phyloP scores from a whole-genome alignment of 306 rosid species.

The Quillaja saponaria region DNA sequence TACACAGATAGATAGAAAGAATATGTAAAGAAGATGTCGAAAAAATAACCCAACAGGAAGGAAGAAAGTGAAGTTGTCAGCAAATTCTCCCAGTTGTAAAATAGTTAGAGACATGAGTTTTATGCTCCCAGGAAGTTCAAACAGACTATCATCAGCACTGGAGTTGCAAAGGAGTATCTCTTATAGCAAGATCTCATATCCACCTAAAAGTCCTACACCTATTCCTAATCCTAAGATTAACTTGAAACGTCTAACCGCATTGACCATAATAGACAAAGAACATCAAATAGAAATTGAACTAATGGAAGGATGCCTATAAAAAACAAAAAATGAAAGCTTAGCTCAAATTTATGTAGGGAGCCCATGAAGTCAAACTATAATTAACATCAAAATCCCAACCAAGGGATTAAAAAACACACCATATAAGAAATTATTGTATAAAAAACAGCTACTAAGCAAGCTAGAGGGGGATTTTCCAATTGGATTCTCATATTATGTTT shows the following conservation, averaged over 20 bases:
- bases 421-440: neutral
- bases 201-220: neutral
- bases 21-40: no score
- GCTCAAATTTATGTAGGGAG: neutral
- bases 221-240: neutral
- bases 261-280: constrained; percentile 1
- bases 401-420: neutral
- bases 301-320: neutral
- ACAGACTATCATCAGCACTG: neutral
- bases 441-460: neutral
- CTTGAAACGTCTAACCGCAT: neutral
- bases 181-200: neutral
- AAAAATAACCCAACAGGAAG: no score
- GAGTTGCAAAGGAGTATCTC: neutral
- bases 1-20: no score
- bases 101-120: no score
- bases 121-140: no score
- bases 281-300: constrained; percentile 1
- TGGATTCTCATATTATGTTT: no score
- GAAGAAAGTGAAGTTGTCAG: no score
- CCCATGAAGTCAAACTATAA: constrained; percentile 4
- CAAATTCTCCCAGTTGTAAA: no score
- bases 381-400: neutral
- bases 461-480: no score
- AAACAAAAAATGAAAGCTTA: neutral